Evolutionary conservation across 805 yeast species (phyloP).

Genomic region (Barnettozyma californica): DNA sequence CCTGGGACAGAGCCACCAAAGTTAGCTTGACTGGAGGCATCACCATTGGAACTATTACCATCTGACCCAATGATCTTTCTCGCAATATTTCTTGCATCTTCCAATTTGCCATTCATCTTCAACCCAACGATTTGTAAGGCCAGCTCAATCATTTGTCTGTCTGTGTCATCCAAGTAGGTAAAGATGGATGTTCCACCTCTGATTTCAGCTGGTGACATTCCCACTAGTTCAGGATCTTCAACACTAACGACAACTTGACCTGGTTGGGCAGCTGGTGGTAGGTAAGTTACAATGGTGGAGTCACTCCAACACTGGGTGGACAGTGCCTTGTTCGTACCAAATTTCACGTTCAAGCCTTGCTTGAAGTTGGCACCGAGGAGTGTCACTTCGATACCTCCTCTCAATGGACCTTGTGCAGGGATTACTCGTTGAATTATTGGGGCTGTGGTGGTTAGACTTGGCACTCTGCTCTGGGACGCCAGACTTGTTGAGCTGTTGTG

Average conservation of each 20-base stretch:
- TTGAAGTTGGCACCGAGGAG: conserved; percentile 82
- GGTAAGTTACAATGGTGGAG: conserved; percentile 84
- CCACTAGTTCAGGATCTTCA: conserved; percentile 40
- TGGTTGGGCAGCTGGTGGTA: conserved; percentile 86
- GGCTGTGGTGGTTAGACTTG: conserved; percentile 7
- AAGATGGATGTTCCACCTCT: conserved; percentile 42
- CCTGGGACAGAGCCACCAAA: conserved; percentile 4
- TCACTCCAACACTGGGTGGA: conserved; percentile 97
- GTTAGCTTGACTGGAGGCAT: conserved; percentile 3
- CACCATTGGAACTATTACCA: conserved; percentile 20
- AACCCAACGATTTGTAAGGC: conserved; percentile 95
- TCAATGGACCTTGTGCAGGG: conserved; percentile 91
- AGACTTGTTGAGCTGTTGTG: conserved; percentile 12
- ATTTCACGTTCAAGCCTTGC: conserved; percentile 76
- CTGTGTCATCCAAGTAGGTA: conserved; percentile 93
- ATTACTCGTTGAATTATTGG: conserved; percentile 70
- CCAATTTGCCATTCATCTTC: conserved; percentile 93
- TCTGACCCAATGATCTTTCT: conserved; percentile 76
- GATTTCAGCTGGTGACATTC: conserved; percentile 7
- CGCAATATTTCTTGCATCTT: conserved; percentile 92
- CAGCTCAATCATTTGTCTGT: conserved; percentile 86
- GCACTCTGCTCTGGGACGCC: conserved; percentile 9
- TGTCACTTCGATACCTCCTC: conserved; percentile 96
- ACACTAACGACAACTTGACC: conserved; percentile 93
- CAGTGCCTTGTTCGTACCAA: conserved; percentile 74